Evolutionary conservation across 495 filamentous ascomycete species (phyloP), one percentile per base, ranked within the genome.

Genomic region (Schizothecium vesticola): DNA sequence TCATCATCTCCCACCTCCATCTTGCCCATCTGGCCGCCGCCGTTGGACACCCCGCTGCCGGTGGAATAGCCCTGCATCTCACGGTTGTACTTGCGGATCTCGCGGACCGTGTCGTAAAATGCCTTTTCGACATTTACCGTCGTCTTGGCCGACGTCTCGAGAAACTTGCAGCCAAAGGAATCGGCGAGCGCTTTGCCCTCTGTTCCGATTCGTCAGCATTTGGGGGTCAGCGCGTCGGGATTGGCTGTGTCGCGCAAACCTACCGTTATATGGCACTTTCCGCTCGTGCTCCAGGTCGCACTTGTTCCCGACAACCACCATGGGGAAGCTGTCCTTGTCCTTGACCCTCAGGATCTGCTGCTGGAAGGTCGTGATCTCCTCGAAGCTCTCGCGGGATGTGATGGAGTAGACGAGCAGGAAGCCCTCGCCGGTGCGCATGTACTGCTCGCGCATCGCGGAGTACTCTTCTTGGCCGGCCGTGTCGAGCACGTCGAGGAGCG

Each of bases 261-360:
- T 85, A 97, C 95, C 94, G 87, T 95, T 89, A 79, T 90, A 89
- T 63, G 91, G 88, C 67, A 99, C 95, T 71, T 92, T 90, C 69
- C 95, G 86, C 80, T 99, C 95, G 72, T 83, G 83, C 71, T 97
- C 95, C 77, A 99, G 83, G 90, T 99, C 95, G 79, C 94, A 97
- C 86, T 99, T 99, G 86, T 99, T 99, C 68, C 92, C 95, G n/a
- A 98, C 96, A 10, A 99, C 92, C 66, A 98, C 97, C 82, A 99
- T 97, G 70, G 95, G 95, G 83, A 99, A 98, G 77, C 96, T 95
- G 76, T 99, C 95, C 86, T 94, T 97, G 83, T 98, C 95, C 85
- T 99, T 99, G 72, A 99, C 95, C 70, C 95, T 84, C 65, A 98
- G 85, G 79, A 99, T 99, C 81, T 99, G 95, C 86, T 97, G 94